phyloP scores from a whole-genome alignment of 2,329 filamentous ascomycete genomes.

The Aspergillus cejpii region DNA sequence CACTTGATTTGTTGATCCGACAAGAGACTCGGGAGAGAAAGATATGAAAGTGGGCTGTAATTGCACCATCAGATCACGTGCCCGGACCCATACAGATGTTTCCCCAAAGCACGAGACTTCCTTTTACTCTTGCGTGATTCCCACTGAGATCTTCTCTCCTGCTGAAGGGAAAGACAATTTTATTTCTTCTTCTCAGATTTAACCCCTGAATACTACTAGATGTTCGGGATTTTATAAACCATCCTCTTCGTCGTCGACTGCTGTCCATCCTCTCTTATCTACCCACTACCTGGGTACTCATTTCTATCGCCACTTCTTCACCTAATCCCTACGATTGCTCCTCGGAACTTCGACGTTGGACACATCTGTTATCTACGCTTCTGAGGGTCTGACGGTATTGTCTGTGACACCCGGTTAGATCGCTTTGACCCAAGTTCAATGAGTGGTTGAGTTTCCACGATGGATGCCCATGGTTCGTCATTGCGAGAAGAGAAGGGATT shows the following conservation, averaged over 20 bases:
- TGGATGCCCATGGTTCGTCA: conserved; percentile 2
- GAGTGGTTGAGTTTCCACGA: background rate
- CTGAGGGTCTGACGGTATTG: too few species aligned
- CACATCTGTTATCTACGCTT: too few species aligned
- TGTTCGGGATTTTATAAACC: too few species aligned
- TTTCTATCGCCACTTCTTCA: too few species aligned
- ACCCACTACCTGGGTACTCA: too few species aligned
- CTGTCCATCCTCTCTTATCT: too few species aligned
- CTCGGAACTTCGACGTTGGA: too few species aligned
- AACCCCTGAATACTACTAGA: too few species aligned
- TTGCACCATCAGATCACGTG: conserved; percentile 24
- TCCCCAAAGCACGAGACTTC: conserved; percentile 9
- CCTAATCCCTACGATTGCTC: too few species aligned
- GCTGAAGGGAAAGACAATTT: background rate
- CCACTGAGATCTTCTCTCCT: background rate
- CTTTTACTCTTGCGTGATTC: conserved; percentile 18
- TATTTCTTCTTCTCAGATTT: background rate
- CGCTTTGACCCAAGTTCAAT: background rate
- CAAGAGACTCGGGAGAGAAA: background rate
- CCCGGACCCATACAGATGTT: background rate
- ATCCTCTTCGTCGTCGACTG: too few species aligned
- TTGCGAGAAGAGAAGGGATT: conserved; percentile 2
- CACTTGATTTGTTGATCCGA: conserved; percentile 1
- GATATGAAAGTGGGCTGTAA: conserved; percentile 11
- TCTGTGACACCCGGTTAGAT: background rate